phyloP scores from a whole-genome alignment of 2,329 filamentous ascomycete genomes.

The Cladophialophora exuberans region DNA sequence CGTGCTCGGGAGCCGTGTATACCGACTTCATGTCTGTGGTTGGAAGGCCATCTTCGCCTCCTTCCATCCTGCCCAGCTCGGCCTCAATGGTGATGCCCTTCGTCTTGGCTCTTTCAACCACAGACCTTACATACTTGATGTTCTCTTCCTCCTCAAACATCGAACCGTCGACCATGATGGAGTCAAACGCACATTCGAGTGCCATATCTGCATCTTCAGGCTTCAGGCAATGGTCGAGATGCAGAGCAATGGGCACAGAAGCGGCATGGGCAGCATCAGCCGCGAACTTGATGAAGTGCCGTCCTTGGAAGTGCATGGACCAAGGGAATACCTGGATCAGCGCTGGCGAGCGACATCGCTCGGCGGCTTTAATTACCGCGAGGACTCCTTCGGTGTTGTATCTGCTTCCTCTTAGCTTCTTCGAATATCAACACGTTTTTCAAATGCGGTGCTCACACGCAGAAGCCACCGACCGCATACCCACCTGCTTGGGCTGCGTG shows the following conservation, averaged over 20 bases:
- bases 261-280: slow-evolving; percentile 60
- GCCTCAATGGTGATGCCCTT: slow-evolving; percentile 46
- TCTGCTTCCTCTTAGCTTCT: not conserved
- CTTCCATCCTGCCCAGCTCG: slow-evolving; percentile 66
- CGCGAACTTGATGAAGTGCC: slow-evolving; percentile 57
- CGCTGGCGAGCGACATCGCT: slow-evolving; percentile 66
- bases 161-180: slow-evolving; percentile 77
- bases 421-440: too few species aligned
- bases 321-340: slow-evolving; percentile 76
- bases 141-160: slow-evolving; percentile 73
- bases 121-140: slow-evolving; percentile 63
- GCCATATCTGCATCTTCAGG: slow-evolving; percentile 64
- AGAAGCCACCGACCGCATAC: not conserved
- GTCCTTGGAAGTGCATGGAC: slow-evolving; percentile 68
- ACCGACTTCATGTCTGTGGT: slow-evolving; percentile 64
- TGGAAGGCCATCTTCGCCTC: slow-evolving; percentile 74
- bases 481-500: not conserved
- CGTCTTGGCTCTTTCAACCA: slow-evolving; percentile 51
- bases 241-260: slow-evolving; percentile 62
- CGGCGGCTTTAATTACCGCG: slow-evolving; percentile 68
- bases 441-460: not conserved
- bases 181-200: slow-evolving; percentile 62
- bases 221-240: slow-evolving; percentile 68
- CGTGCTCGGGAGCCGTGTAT: slow-evolving; percentile 59
- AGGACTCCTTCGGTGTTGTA: slow-evolving; percentile 74